Evolutionary conservation across 176 grass and related monocot genomes (phyloP), one percentile per base, ranked within the genome.

Genomic region (Triticum dicoccoides): DNA sequence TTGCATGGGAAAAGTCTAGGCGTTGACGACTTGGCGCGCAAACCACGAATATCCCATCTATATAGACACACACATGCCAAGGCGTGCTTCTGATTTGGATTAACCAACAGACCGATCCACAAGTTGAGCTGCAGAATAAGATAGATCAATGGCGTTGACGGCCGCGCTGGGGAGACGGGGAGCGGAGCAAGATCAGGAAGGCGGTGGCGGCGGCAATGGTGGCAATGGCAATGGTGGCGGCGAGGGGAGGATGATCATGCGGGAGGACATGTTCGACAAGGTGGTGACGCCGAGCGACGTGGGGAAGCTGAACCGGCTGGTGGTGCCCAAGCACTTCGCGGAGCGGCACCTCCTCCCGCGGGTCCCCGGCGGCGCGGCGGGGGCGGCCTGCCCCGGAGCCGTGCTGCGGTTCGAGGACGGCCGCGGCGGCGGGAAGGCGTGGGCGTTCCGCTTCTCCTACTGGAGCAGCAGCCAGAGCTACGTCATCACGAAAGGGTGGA

Each of bases 401-500:
- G 70, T 90, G 63, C 88, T 93, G 5, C 81, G 81, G 71, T 93
- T 93, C 77, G 67, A 90, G 77, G 91, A 93, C 66, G 52, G 30
- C 11, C 88, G 25, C 11, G 76, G 35, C 61, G 61, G 61, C n/a
- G n/a, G 61, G 9, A 63, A 63, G 61, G 61, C 20, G 9, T 63
- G 61, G 61, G n/a, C n/a, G 9, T 98, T 98, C 87, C 95, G 95
- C 71, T 95, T 95, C 89, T 98, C 95, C 54, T 98, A 98, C 90
- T 98, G 95, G 95, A 95, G 92, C 89, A 98, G 95, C 87, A 98
- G 95, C 86, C 95, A 98, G 95, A 98, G 95, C 89, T 98, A 98
- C 88, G 95, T 98, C 29, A 95, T 95, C 91, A 98, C 95, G 58
- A 98, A 98, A 65, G 95, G 95, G 2, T 98, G 95, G 95, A 98